Conservation (phyloP, 306 rosid genomes). For the Argentina anserina region DNA sequence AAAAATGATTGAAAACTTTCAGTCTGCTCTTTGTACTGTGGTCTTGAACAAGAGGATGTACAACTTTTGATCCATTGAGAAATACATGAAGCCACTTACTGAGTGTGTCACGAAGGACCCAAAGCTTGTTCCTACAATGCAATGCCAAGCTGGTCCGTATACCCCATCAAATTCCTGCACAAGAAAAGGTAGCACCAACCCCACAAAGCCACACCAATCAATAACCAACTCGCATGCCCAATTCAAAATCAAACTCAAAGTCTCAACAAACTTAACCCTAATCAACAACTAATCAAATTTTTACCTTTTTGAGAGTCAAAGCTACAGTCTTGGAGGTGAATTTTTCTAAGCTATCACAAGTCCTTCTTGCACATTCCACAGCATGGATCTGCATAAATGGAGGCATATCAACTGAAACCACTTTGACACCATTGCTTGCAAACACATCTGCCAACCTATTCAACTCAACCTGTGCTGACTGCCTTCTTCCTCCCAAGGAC, state of each 20-base stretch:
- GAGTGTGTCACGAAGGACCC: constrained; percentile 98
- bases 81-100: constrained; percentile 85
- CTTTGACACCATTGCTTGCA: constrained; percentile 68
- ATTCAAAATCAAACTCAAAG: not conserved
- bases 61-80: constrained; percentile 87
- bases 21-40: constrained; percentile 80
- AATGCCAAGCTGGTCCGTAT: constrained; percentile 99
- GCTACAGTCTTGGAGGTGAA: constrained; percentile 94
- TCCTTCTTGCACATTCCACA: constrained; percentile 76
- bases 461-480: constrained; percentile 39
- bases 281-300: not conserved
- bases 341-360: constrained; percentile 81
- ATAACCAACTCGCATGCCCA: constrained; percentile 21
- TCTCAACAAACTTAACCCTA: not conserved
- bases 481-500: constrained; percentile 43
- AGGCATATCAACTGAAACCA: constrained; percentile 89
- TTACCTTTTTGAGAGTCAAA: constrained; percentile 75
- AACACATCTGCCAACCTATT: constrained; percentile 46
- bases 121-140: constrained; percentile 93
- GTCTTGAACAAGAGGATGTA: constrained; percentile 90
- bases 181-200: constrained; percentile 11
- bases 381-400: constrained; percentile 99
- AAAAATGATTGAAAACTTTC: constrained; percentile 25
- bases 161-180: constrained; percentile 93
- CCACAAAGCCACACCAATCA: constrained; percentile 31